phyloP scores from a whole-genome alignment of 2,329 filamentous ascomycete species.

The Cercospora sp. region DNA sequence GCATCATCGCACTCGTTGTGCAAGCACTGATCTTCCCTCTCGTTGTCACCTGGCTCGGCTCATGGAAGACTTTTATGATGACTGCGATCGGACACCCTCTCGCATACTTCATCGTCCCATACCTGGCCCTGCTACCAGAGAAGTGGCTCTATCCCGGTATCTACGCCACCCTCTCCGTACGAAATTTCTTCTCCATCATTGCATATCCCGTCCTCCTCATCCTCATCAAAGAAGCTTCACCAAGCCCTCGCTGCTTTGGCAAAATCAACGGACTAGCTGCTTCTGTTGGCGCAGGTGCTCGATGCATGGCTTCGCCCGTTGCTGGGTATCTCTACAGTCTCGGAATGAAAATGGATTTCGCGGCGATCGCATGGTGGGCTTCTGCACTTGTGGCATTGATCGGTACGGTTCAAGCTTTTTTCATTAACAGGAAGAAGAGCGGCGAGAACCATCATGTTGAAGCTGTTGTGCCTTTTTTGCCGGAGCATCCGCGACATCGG shows the following conservation, averaged over 20 bases:
- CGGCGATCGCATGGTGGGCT: constrained; percentile 64
- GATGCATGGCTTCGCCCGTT: constrained; percentile 69
- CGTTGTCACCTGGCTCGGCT: constrained; percentile 62
- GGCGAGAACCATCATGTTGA: constrained; percentile 38
- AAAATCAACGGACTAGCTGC: constrained; percentile 73
- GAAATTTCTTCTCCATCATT: constrained; percentile 68
- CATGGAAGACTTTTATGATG: constrained; percentile 66
- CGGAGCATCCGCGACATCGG: constrained; percentile 22
- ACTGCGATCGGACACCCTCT: constrained; percentile 67
- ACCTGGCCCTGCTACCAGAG: constrained; percentile 60
- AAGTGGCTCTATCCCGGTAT: constrained; percentile 60
- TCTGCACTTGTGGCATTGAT: constrained; percentile 58
- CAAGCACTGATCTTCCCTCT: constrained; percentile 71
- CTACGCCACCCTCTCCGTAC: constrained; percentile 64
- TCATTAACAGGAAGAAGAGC: constrained; percentile 50
- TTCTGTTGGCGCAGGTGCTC: constrained; percentile 68
- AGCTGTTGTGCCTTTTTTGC: constrained; percentile 34
- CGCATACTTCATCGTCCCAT: constrained; percentile 69
- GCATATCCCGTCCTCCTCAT: constrained; percentile 69
- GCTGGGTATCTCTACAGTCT: constrained; percentile 67
- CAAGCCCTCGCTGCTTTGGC: constrained; percentile 62
- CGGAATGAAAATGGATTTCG: constrained; percentile 59
- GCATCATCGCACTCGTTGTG: constrained; percentile 69
- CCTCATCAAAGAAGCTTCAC: constrained; percentile 70
- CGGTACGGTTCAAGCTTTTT: constrained; percentile 59